Evolutionary conservation across 2,329 filamentous ascomycete genomes (phyloP).

Genomic region (Paraconiothyrium sp.): DNA sequence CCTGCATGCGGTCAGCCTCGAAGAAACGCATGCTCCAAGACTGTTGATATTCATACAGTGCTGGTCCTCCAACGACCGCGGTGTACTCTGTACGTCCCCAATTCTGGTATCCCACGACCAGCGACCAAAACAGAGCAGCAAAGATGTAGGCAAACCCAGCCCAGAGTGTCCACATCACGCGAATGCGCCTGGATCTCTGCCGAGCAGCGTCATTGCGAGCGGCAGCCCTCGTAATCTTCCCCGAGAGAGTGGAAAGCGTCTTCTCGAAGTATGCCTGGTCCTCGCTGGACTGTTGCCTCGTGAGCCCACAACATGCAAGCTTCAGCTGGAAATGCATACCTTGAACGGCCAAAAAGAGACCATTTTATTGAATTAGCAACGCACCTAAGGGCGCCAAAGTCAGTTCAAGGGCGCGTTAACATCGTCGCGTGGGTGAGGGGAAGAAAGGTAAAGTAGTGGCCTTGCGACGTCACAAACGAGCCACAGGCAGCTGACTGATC

Average conservation of each 20-base stretch:
- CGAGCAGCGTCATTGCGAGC: slow-evolving; percentile 77
- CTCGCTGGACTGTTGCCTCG: slow-evolving; percentile 69
- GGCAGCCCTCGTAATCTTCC: slow-evolving; percentile 81
- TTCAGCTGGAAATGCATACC: slow-evolving; percentile 55
- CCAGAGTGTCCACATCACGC: slow-evolving; percentile 90
- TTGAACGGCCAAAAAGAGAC: slow-evolving; percentile 88
- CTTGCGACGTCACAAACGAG: slow-evolving; percentile 31
- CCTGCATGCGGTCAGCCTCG: slow-evolving; percentile 57
- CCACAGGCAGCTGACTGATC: slow-evolving; percentile 33
- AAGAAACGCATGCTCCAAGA: not conserved
- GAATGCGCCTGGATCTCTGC: slow-evolving; percentile 77
- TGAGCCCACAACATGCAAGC: slow-evolving; percentile 22
- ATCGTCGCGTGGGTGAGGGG: slow-evolving; percentile 35
- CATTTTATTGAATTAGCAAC: slow-evolving; percentile 61
- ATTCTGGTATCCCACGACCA: slow-evolving; percentile 85
- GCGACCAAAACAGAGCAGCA: slow-evolving; percentile 79
- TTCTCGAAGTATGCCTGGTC: slow-evolving; percentile 95
- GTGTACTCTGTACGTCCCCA: slow-evolving; percentile 82
- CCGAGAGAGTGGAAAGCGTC: slow-evolving; percentile 80
- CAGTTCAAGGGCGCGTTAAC: slow-evolving; percentile 35
- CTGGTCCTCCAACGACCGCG: slow-evolving; percentile 78
- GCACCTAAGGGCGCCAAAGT: slow-evolving; percentile 35
- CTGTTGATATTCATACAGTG: slow-evolving; percentile 66
- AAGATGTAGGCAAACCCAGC: slow-evolving; percentile 90
- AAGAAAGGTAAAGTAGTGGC: slow-evolving; percentile 5